These are phyloP conservation scores for Nicotiana sylvestris DNA, from an alignment of 257 asterid genomes.

Conservation along the genomic window DNA sequence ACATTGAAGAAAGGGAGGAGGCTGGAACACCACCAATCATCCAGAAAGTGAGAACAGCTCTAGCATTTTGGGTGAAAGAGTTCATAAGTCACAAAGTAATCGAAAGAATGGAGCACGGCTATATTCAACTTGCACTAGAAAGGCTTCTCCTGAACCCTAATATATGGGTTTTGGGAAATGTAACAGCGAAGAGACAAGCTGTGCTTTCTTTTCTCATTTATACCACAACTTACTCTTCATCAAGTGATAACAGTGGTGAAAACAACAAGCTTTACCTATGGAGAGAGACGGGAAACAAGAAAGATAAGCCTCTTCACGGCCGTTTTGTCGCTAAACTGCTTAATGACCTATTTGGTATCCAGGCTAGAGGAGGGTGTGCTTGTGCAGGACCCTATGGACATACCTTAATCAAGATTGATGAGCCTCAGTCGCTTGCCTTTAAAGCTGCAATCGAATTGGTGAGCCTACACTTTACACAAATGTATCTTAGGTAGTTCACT, in stretches of 20 bases:
- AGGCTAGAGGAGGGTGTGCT: conserved; percentile 79
- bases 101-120: conserved; percentile 27
- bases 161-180: conserved; percentile 46
- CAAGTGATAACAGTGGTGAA: neutral
- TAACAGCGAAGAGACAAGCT: conserved; percentile 40
- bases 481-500: neutral
- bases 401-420: conserved; percentile 38
- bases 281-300: conserved; percentile 24
- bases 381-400: conserved; percentile 81
- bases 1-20: conserved; percentile 69
- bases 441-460: conserved; percentile 44
- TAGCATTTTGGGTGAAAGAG: conserved; percentile 63
- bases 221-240: conserved; percentile 27
- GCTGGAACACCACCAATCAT: conserved; percentile 72
- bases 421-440: conserved; percentile 33
- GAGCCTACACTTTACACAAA: neutral
- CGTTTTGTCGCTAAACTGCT: conserved; percentile 67
- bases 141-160: conserved; percentile 39
- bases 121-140: conserved; percentile 35
- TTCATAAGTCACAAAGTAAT: conserved; percentile 43
- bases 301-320: conserved; percentile 51
- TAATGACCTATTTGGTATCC: conserved; percentile 70
- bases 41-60: conserved; percentile 59
- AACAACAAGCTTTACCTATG: conserved; percentile 19
- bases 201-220: conserved; percentile 51